phyloP scores from a whole-genome alignment of 345 rosid species.

The Trapa incisa region DNA sequence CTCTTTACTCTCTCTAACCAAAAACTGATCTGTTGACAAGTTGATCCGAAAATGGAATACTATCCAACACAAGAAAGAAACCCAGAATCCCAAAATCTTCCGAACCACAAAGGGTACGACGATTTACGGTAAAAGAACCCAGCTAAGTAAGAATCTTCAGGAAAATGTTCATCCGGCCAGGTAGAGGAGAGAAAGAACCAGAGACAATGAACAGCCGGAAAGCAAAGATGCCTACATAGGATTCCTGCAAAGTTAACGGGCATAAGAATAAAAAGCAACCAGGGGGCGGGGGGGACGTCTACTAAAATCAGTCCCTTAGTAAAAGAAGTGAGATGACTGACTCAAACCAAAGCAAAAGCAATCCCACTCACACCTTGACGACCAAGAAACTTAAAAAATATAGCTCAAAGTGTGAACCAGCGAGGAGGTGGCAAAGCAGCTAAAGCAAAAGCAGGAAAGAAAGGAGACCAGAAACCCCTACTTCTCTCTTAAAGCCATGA shows the following conservation, averaged over 20 bases:
- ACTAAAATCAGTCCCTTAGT: neutral
- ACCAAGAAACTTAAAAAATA: neutral
- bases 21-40: too few species aligned
- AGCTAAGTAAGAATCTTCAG: too few species aligned
- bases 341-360: conserved; percentile 11
- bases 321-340: conserved; percentile 7
- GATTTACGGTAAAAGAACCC: neutral
- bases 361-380: conserved; percentile 4
- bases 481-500: neutral
- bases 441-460: conserved; percentile 2
- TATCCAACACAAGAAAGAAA: conserved; percentile 9
- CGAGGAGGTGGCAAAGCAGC: too few species aligned
- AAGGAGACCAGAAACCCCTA: neutral
- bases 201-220: neutral
- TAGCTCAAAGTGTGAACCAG: neutral
- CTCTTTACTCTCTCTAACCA: neutral
- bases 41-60: neutral
- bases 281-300: neutral
- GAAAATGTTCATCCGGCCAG: too few species aligned
- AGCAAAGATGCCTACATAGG: neutral
- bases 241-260: neutral
- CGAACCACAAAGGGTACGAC: conserved; percentile 8
- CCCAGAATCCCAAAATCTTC: too few species aligned
- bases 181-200: too few species aligned
- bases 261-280: neutral